Evolutionary conservation across 1,139 yeast species (phyloP).

Genomic region (Geotrichum bryndzae): DNA sequence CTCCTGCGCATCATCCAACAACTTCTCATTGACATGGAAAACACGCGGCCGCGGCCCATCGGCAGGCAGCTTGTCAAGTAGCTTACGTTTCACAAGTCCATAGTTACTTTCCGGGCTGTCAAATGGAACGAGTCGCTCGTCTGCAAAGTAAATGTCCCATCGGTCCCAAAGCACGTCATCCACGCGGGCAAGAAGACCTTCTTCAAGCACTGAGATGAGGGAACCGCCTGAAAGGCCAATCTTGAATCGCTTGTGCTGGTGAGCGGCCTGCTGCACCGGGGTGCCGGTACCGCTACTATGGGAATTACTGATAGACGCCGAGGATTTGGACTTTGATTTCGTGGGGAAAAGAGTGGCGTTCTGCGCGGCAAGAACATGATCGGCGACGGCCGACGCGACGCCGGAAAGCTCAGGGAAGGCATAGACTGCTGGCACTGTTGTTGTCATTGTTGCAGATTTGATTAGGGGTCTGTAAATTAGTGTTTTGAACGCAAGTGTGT

Average conservation of each 20-base stretch:
- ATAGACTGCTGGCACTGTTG: conserved; percentile 86
- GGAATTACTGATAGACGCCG: conserved; percentile 6
- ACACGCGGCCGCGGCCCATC: conserved; percentile 57
- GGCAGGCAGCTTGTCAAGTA: conserved; percentile 60
- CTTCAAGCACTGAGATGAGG: conserved; percentile 72
- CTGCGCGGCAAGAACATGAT: conserved; percentile 82
- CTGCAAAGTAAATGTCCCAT: conserved; percentile 97
- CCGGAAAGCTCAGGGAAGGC: conserved; percentile 84
- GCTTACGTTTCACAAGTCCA: conserved; percentile 77
- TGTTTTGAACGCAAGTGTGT: neutral
- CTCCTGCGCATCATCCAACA: conserved; percentile 81
- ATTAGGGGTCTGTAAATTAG: neutral
- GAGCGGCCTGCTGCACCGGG: conserved; percentile 12
- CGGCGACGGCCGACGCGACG: conserved; percentile 94
- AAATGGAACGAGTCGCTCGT: conserved; percentile 90
- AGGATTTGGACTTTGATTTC: conserved; percentile 15
- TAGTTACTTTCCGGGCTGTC: conserved; percentile 78
- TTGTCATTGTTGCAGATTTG: conserved; percentile 56
- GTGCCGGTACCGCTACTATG: conserved; percentile 1
- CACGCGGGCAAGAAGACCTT: conserved; percentile 65
- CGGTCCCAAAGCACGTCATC: conserved; percentile 80
- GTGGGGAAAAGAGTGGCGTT: conserved; percentile 47
- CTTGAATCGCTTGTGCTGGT: conserved; percentile 54
- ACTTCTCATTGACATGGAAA: conserved; percentile 72
- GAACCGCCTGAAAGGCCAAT: conserved; percentile 94